Percentiles rank a stretch among this genome's conserved stretches.
Evolutionary conservation across 108 stramenopile genomes (phyloP).

Genomic region (Bacterosira constricta): DNA sequence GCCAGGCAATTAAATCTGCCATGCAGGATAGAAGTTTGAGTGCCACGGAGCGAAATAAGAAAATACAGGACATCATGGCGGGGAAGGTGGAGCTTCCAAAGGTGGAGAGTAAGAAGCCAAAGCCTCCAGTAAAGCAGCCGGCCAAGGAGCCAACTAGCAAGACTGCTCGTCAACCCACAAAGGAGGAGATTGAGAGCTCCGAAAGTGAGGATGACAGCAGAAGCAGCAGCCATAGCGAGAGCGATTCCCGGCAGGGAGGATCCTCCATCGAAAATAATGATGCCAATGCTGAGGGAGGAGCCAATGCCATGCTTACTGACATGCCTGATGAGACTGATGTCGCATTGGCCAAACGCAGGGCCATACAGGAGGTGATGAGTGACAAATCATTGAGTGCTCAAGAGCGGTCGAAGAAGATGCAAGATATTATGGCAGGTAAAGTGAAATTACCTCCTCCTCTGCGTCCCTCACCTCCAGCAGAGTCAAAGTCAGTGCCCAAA

Average conservation of each 20-base stretch:
- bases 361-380: constrained; percentile 18
- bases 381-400: constrained; percentile 8
- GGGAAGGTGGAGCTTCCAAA: neutral
- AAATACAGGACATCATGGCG: neutral
- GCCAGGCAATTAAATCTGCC: neutral
- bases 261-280: neutral
- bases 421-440: constrained; percentile 13
- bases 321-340: neutral
- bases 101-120: too few relatives aligned
- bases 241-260: too few relatives aligned
- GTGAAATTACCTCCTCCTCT: neutral
- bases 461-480: neutral
- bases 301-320: neutral
- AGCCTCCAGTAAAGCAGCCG: too few relatives aligned
- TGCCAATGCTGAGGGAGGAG: neutral
- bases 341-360: neutral
- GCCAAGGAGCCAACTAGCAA: neutral
- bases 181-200: neutral
- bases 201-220: neutral
- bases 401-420: constrained; percentile 14
- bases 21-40: neutral
- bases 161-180: neutral
- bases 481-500: neutral
- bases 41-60: neutral
- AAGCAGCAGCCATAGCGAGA: neutral